Evolutionary conservation across 2,329 filamentous ascomycete species (phyloP).

Genomic region (Nothopassalora personata): DNA sequence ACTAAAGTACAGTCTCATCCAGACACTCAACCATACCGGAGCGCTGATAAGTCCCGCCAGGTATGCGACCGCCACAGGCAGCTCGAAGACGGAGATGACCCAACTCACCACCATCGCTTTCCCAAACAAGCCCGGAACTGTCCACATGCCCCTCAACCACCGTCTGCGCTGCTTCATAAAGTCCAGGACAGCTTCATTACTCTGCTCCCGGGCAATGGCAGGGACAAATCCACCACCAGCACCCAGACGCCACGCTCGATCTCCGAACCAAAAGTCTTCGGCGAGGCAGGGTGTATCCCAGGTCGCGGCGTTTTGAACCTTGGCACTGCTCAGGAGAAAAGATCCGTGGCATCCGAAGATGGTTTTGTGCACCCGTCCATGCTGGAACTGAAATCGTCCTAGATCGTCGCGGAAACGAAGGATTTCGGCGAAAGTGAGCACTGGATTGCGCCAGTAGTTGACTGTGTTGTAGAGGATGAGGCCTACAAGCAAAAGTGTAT

Average conservation of each 20-base stretch:
- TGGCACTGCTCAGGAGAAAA: not conserved
- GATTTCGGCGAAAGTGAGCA: slow-evolving; percentile 6
- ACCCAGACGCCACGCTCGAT: not conserved
- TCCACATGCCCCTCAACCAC: slow-evolving; percentile 3
- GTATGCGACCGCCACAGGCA: not conserved
- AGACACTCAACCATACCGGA: not conserved
- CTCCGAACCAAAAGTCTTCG: slow-evolving; percentile 5
- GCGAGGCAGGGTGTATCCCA: slow-evolving; percentile 6
- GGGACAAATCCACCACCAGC: not conserved
- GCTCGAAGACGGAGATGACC: not conserved
- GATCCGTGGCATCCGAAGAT: slow-evolving; percentile 6
- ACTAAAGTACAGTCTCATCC: not conserved
- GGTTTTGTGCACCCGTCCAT: not conserved
- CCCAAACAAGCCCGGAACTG: not conserved
- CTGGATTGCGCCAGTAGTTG: slow-evolving; percentile 3
- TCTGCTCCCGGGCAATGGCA: slow-evolving; percentile 2
- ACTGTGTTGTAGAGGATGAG: slow-evolving; percentile 7
- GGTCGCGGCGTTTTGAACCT: not conserved
- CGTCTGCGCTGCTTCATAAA: slow-evolving; percentile 3
- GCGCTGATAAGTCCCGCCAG: not conserved
- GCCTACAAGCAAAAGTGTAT: too few species aligned
- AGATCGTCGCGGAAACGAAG: slow-evolving; percentile 6
- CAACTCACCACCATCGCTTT: not conserved
- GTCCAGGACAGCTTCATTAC: not conserved
- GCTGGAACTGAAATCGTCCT: slow-evolving; percentile 2